Base-by-base conservation (phyloP, 2,329 filamentous ascomycete genomes). In the Botrytis aclada region DNA sequence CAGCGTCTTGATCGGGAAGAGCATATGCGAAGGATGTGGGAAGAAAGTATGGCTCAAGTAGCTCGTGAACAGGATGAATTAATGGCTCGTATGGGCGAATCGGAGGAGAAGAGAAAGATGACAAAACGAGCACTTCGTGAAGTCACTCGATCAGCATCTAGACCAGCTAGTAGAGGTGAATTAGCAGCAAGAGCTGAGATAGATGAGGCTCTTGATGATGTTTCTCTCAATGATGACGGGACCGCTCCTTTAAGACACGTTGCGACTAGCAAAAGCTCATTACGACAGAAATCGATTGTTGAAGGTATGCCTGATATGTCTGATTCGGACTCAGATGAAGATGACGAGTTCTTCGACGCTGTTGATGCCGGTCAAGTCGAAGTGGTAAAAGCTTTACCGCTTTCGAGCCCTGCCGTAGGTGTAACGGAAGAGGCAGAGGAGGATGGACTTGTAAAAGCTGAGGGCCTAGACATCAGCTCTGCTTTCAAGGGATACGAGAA, bases 11-110 rank as follows among this genome's bases (percentile, higher is more conserved):
- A 97, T 77, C 91, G 94, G 71, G 96, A 99, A 83, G 91, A 91
- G 61, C 93, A 97, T 80, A 92, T 98, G 83, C 90, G 96, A 54
- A 91, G 93, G 74, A 93, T 99, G 89, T 99, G 96, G 96, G 96
- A 99, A 83, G 96, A 99, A 79, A 98, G 95, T 83, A 98, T 99
- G 96, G 94, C 96, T 16, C 91, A 95, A 78, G 92, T 99, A n/a
- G 96, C 95, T 29, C 90, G 90, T 72, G 96, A 99, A 81, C 96
- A 99, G 78, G 96, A 98, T 82, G 89, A 94, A 69, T 87, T 99
- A 1, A 94, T 98, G 81, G 93, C 89, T 51, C 92, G 91, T 73
- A 93, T 98, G 74, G 94, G 93, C 62, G 93, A 97, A 82, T 93
- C 94, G 1, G 95, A 98, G 81, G 88, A 92, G 80, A 98, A 97